Conservation (phyloP, 371 early-diverging fungal genomes). For the Paraphysoderma sedebokerense region DNA sequence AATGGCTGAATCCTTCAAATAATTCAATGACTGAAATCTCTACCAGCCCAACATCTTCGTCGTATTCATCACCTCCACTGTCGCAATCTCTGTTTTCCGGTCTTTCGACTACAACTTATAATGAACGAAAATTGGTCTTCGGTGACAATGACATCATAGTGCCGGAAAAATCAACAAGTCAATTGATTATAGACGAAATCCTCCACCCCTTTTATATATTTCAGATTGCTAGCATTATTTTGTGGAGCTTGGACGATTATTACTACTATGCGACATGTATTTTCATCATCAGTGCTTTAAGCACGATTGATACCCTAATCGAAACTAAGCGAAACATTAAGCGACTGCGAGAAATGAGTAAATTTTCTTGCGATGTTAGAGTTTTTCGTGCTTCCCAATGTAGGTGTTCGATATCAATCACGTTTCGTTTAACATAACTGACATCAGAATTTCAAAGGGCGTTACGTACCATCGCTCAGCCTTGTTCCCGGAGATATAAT, state of each 20-base stretch:
- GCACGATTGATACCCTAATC: conserved; percentile 41
- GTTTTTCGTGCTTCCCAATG: conserved; percentile 52
- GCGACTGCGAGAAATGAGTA: conserved; percentile 70
- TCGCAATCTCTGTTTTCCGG: neutral
- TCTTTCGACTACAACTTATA: neutral
- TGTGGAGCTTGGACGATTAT: conserved; percentile 88
- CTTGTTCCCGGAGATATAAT: conserved; percentile 91
- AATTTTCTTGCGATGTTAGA: conserved; percentile 58
- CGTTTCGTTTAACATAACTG: conserved; percentile 2
- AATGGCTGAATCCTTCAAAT: too few species aligned
- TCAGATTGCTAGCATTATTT: conserved; percentile 69
- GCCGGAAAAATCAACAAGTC: conserved; percentile 48
- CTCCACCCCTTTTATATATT: conserved; percentile 91
- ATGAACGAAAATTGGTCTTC: conserved; percentile 53
- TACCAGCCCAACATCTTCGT: neutral
- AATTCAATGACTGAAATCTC: too few species aligned
- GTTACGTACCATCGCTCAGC: conserved; percentile 53
- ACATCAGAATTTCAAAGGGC: conserved; percentile 16
- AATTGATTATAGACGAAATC: conserved; percentile 72
- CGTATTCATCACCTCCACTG: neutral
- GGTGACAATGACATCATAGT: conserved; percentile 63
- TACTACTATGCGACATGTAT: conserved; percentile 90
- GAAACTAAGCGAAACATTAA: conserved; percentile 68
- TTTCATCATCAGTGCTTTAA: conserved; percentile 38
- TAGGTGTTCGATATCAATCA: conserved; percentile 11